phyloP scores from a whole-genome alignment of 2,329 filamentous ascomycete species.

The Pseudofabraea citricarpa region DNA sequence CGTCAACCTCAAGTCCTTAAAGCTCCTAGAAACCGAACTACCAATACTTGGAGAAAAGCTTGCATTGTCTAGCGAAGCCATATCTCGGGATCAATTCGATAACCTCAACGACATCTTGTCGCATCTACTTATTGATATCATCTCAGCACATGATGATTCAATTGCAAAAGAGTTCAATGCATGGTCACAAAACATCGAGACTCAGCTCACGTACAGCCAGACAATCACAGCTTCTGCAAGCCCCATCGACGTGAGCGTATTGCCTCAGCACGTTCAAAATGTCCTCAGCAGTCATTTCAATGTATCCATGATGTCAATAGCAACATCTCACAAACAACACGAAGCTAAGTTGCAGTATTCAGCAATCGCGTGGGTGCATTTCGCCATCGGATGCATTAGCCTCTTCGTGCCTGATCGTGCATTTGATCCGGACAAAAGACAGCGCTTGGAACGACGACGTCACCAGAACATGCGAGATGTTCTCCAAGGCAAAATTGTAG shows the following conservation, averaged over 20 bases:
- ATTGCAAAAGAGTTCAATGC: neutral
- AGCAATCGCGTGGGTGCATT: constrained; percentile 67
- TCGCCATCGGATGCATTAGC: constrained; percentile 68
- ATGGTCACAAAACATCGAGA: neutral
- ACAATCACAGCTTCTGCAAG: neutral
- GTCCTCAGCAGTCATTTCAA: constrained; percentile 32
- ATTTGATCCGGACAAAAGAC: constrained; percentile 72
- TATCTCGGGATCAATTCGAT: constrained; percentile 42
- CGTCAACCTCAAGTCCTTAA: constrained; percentile 55
- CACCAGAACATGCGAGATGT: constrained; percentile 50
- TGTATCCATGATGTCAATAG: constrained; percentile 23
- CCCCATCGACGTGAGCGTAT: neutral
- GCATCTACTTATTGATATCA: constrained; percentile 14
- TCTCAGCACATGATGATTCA: constrained; percentile 17
- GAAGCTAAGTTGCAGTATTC: constrained; percentile 29
- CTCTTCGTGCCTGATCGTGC: constrained; percentile 83
- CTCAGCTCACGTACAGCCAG: neutral
- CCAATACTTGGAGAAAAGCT: constrained; percentile 51
- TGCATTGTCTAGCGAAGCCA: constrained; percentile 12
- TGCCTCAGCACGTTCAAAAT: constrained; percentile 10
- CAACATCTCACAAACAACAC: constrained; percentile 22
- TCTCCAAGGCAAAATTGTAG: constrained; percentile 52
- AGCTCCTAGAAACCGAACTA: constrained; percentile 60
- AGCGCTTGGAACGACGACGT: constrained; percentile 58
- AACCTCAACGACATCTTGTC: constrained; percentile 33